phyloP scores from a whole-genome alignment of 2,329 filamentous ascomycete species.

The Thermoascus crustaceus region DNA sequence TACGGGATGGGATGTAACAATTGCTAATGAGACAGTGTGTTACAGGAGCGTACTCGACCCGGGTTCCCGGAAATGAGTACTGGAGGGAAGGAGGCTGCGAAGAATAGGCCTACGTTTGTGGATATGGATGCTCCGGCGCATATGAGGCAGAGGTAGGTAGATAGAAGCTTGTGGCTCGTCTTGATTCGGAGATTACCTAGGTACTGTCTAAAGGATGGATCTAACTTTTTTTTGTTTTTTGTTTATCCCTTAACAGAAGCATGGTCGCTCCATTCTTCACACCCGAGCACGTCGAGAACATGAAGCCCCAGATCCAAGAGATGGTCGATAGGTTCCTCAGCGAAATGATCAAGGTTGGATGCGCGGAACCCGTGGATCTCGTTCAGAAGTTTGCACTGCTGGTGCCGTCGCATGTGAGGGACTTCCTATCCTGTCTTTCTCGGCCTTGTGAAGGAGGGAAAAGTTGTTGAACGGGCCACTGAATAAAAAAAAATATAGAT shows the following conservation, averaged over 20 bases:
- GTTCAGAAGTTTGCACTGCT: constrained; percentile 42
- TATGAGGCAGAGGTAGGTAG: constrained; percentile 36
- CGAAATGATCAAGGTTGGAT: constrained; percentile 31
- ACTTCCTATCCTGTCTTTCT: background rate
- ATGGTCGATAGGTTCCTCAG: constrained; percentile 40
- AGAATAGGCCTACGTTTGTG: constrained; percentile 44
- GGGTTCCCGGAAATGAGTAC: constrained; percentile 43
- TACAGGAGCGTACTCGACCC: constrained; percentile 31
- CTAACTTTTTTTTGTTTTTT: too few relatives aligned
- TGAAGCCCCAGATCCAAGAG: constrained; percentile 41
- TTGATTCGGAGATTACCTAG: too few relatives aligned
- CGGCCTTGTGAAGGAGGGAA: too few relatives aligned
- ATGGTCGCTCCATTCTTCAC: constrained; percentile 43
- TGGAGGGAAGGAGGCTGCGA: constrained; percentile 42
- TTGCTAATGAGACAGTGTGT: background rate
- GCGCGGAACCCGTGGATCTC: constrained; percentile 36
- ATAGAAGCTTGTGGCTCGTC: constrained; percentile 2
- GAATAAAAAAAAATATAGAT: constrained; percentile 22
- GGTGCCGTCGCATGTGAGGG: constrained; percentile 39
- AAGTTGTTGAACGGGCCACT: background rate
- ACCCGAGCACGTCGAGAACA: constrained; percentile 28
- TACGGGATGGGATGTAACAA: background rate
- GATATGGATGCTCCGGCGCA: constrained; percentile 45
- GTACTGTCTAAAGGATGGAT: too few relatives aligned
- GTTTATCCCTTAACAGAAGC: constrained; percentile 22